phyloP scores from a whole-genome alignment of 129 eudicot species.

The Flaveria trinervia region DNA sequence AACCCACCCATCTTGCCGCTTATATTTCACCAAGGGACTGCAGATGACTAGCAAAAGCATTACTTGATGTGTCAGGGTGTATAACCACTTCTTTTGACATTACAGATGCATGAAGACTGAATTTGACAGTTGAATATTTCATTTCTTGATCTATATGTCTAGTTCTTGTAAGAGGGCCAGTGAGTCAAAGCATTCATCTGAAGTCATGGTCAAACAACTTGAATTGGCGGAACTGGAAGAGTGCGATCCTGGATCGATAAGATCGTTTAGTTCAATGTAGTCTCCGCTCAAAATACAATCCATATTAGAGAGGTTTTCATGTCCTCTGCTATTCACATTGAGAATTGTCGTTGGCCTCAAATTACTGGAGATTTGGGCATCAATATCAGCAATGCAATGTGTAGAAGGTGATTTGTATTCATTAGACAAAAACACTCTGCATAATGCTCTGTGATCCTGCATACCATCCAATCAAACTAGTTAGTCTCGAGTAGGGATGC shows the following conservation, averaged over 20 bases:
- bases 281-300: constrained; percentile 51
- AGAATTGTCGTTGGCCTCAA: background rate
- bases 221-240: constrained; percentile 64
- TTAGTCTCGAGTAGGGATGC: background rate
- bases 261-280: constrained; percentile 69
- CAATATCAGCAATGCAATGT: constrained; percentile 6
- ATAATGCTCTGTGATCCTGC: constrained; percentile 59
- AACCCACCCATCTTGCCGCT: background rate
- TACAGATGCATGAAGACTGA: constrained; percentile 27
- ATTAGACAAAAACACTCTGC: constrained; percentile 54
- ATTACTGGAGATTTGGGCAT: constrained; percentile 16
- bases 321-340: background rate
- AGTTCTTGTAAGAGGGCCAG: constrained; percentile 49
- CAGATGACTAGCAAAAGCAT: background rate
- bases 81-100: constrained; percentile 45
- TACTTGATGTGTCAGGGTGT: constrained; percentile 38
- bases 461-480: constrained; percentile 43
- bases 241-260: constrained; percentile 39
- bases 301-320: constrained; percentile 30
- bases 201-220: constrained; percentile 51
- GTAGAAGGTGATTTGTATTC: constrained; percentile 12
- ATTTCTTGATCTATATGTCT: constrained; percentile 37
- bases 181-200: constrained; percentile 66
- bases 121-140: constrained; percentile 33
- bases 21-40: no score